Evolutionary conservation across 140 eudicot species (phyloP).

Genomic region (Ambrosia hybrid): DNA sequence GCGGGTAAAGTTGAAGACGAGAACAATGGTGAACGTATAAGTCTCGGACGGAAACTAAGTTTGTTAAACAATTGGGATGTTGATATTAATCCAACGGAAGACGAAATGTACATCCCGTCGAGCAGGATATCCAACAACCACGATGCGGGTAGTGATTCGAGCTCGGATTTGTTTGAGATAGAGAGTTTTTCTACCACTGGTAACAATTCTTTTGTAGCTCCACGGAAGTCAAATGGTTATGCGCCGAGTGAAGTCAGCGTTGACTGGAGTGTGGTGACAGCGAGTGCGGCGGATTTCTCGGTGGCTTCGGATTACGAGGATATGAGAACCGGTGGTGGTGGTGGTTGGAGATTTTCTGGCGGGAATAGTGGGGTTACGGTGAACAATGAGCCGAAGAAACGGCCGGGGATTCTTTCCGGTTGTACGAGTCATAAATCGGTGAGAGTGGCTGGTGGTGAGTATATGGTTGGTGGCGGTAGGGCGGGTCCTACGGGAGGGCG

Average conservation of each 20-base stretch:
- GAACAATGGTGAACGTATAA: slow-evolving; percentile 16
- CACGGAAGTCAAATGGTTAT: slow-evolving; percentile 47
- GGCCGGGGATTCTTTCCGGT: slow-evolving; percentile 56
- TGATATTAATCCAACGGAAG: slow-evolving; percentile 36
- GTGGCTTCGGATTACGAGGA: slow-evolving; percentile 25
- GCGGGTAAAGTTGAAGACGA: slow-evolving; percentile 33
- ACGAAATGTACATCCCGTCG: slow-evolving; percentile 33
- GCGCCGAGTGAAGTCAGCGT: slow-evolving; percentile 94
- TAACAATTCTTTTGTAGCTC: slow-evolving; percentile 37
- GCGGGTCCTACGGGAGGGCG: slow-evolving; percentile 8
- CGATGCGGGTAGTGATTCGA: slow-evolving; percentile 71
- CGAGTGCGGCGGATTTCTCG: slow-evolving; percentile 79
- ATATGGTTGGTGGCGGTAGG: slow-evolving; percentile 17
- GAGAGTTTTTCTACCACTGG: slow-evolving; percentile 70
- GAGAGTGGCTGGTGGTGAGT: slow-evolving; percentile 38
- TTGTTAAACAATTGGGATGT: slow-evolving; percentile 43
- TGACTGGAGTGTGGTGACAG: slow-evolving; percentile 91
- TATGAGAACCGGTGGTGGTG: neutral
- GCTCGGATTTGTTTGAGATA: slow-evolving; percentile 91
- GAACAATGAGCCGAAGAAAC: slow-evolving; percentile 38
- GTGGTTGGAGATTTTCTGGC: slow-evolving; percentile 36
- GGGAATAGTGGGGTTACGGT: slow-evolving; percentile 18
- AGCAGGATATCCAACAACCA: slow-evolving; percentile 34
- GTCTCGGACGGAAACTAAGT: slow-evolving; percentile 36
- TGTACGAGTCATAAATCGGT: slow-evolving; percentile 78